Conservation (phyloP, 345 rosid genomes). For the Salix brachista region DNA sequence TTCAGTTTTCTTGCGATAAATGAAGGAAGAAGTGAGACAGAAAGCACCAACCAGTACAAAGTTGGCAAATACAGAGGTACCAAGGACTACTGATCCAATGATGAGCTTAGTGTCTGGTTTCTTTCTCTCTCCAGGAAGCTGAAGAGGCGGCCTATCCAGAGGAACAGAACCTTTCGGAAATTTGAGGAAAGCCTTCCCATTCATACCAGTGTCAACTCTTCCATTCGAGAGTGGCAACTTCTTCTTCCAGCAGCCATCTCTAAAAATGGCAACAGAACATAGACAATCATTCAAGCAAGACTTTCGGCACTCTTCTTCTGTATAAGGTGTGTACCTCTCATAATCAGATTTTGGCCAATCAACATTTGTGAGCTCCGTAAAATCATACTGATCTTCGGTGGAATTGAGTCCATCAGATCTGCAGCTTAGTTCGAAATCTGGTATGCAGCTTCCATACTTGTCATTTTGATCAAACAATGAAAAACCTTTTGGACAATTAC, state of each 20-base stretch:
- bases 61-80: constrained; percentile 26
- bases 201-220: background rate
- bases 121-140: background rate
- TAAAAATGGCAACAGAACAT: constrained; percentile 7
- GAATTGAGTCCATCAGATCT: background rate
- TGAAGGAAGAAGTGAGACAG: constrained; percentile 1
- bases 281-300: background rate
- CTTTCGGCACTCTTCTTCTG: background rate
- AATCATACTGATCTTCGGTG: background rate
- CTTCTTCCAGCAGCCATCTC: constrained; percentile 36
- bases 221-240: constrained; percentile 38
- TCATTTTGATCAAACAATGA: constrained; percentile 1
- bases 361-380: background rate
- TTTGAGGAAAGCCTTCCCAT: constrained; percentile 26
- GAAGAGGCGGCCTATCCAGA: background rate
- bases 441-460: constrained; percentile 1
- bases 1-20: background rate
- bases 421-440: background rate
- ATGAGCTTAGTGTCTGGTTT: constrained; percentile 10
- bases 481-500: constrained; percentile 26
- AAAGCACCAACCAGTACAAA: constrained; percentile 10
- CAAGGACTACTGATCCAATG: constrained; percentile 21
- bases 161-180: constrained; percentile 15
- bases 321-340: constrained; percentile 7
- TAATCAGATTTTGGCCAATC: background rate